A percentile compares a stretch with the other conserved stretches of the same genome.
phyloP scores from a whole-genome alignment of 257 asterid species.

The Thymus quinquecostatus region DNA sequence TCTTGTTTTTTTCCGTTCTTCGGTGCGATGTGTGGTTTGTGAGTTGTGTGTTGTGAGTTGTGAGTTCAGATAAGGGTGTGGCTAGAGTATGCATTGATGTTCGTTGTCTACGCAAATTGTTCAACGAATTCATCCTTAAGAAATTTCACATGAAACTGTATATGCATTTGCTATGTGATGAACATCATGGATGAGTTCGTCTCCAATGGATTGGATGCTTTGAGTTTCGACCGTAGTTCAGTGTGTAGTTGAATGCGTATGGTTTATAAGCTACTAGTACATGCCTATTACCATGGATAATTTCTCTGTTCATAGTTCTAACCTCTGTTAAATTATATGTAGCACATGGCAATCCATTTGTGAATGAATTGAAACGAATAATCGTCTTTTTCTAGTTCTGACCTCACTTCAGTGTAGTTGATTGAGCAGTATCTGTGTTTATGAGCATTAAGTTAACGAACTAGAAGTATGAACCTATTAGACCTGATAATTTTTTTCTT shows the following conservation, averaged over 20 bases:
- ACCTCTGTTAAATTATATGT: too few species aligned
- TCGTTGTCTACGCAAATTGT: background rate
- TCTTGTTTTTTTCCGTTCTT: background rate
- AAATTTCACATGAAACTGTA: background rate
- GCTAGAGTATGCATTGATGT: too few species aligned
- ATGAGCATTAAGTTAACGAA: background rate
- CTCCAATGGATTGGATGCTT: background rate
- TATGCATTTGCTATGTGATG: background rate
- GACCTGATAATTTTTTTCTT: conserved; percentile 19
- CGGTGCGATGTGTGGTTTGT: background rate
- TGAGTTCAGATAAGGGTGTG: too few species aligned
- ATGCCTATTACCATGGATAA: background rate
- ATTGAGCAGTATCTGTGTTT: background rate
- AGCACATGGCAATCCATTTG: background rate
- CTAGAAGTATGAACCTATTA: background rate
- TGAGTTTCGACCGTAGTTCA: background rate
- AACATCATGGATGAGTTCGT: conserved; percentile 9
- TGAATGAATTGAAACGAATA: background rate
- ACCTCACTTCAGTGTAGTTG: background rate
- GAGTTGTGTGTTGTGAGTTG: background rate
- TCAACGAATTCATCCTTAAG: background rate
- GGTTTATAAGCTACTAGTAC: background rate
- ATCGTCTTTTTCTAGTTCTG: background rate
- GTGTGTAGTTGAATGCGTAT: background rate
- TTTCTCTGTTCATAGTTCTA: too few species aligned